phyloP scores from a whole-genome alignment of 805 yeast genomes.

The Yamadazyma takamatsuzukensis region DNA sequence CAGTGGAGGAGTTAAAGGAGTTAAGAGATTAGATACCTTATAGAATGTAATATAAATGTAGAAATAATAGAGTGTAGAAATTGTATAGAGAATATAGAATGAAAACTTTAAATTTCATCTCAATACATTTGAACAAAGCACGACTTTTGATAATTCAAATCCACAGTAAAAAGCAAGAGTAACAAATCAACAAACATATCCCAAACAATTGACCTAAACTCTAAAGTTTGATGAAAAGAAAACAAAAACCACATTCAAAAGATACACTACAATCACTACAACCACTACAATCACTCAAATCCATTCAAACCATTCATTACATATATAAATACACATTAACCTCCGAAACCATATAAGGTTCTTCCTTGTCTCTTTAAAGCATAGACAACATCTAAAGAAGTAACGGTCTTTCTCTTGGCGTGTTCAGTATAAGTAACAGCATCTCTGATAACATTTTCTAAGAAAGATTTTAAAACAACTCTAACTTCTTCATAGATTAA shows the following conservation, averaged over 20 bases:
- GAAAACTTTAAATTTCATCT: too few relatives aligned
- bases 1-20: conserved; percentile 11
- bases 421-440: conserved; percentile 99
- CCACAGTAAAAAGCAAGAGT: too few relatives aligned
- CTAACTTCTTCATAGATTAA: conserved; percentile 98
- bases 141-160: too few relatives aligned
- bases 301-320: conserved; percentile 4
- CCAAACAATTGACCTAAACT: too few relatives aligned
- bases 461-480: conserved; percentile 91
- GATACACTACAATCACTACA: background rate
- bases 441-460: conserved; percentile 96
- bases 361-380: conserved; percentile 99
- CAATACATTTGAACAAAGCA: too few relatives aligned
- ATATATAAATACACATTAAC: conserved; percentile 47
- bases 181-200: background rate
- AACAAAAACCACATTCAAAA: too few relatives aligned
- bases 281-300: background rate
- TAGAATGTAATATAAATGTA: background rate
- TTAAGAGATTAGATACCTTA: background rate
- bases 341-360: conserved; percentile 99
- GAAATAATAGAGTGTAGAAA: background rate
- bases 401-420: conserved; percentile 99
- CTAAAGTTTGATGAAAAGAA: too few relatives aligned
- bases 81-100: too few relatives aligned
- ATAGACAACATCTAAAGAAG: conserved; percentile 97